Evolutionary conservation across 305 asterid species (phyloP).

Genomic region (Plantago rigida): DNA sequence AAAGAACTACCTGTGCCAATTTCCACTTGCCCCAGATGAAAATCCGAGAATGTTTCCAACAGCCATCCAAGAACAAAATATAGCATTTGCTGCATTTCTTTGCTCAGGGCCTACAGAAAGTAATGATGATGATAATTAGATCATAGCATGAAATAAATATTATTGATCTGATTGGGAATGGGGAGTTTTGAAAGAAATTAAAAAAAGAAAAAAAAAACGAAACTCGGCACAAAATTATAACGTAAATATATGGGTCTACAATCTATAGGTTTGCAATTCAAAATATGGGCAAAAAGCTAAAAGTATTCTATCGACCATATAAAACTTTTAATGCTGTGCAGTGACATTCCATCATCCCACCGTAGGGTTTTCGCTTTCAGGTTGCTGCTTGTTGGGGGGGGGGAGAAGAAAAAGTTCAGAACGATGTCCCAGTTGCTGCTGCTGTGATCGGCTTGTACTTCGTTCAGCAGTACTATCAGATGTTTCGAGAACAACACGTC

Average conservation of each 20-base stretch:
- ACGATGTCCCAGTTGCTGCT: too few relatives aligned
- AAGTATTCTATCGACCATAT: too few relatives aligned
- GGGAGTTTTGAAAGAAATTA: background rate
- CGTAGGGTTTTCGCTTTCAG: too few relatives aligned
- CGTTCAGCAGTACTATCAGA: background rate
- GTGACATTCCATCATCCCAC: too few relatives aligned
- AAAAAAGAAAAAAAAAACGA: background rate
- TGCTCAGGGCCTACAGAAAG: conserved; percentile 75
- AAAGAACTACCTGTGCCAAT: conserved; percentile 74
- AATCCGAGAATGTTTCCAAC: conserved; percentile 96
- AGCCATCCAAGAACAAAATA: conserved; percentile 99
- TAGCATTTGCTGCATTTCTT: conserved; percentile 85
- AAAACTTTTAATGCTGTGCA: too few relatives aligned
- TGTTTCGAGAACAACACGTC: too few relatives aligned
- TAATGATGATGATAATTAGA: conserved; percentile 18
- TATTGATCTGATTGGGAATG: background rate
- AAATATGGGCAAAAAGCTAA: too few relatives aligned
- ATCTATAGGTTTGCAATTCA: too few relatives aligned
- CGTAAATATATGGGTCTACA: too few relatives aligned
- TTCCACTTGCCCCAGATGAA: conserved; percentile 96
- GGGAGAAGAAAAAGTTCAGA: too few relatives aligned
- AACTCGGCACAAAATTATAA: background rate
- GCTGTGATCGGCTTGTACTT: too few relatives aligned
- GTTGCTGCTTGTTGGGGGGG: too few relatives aligned
- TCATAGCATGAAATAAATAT: background rate